Percentiles rank a stretch among this genome's conserved stretches.
phyloP scores from a whole-genome alignment of 1,284 basidiomycete species.

The Ustilago shanxiensis region DNA sequence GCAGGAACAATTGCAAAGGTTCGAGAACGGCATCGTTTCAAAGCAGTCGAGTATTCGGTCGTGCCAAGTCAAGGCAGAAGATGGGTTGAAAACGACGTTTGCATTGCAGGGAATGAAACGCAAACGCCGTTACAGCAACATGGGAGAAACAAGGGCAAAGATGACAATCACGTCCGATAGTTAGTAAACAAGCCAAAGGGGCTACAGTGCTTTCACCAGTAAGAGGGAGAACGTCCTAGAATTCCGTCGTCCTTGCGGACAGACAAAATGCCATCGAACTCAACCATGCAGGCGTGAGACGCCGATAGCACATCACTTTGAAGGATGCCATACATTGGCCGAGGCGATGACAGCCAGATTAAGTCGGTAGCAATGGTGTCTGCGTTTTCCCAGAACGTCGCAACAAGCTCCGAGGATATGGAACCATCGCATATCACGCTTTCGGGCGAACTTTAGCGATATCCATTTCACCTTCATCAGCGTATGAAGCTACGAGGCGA shows the following conservation, averaged over 20 bases:
- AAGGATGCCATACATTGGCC: background rate
- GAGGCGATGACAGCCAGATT: background rate
- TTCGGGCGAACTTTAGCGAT: background rate
- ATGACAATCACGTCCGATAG: slow-evolving; percentile 49
- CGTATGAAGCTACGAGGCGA: background rate
- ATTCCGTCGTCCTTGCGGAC: background rate
- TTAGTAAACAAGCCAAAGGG: slow-evolving; percentile 45
- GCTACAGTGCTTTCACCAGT: slow-evolving; percentile 3
- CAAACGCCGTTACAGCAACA: slow-evolving; percentile 49
- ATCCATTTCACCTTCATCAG: background rate
- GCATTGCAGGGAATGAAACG: slow-evolving; percentile 61
- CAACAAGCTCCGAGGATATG: no score
- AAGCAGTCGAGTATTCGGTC: slow-evolving; percentile 32
- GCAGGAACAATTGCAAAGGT: slow-evolving; percentile 12
- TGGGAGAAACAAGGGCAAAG: slow-evolving; percentile 17
- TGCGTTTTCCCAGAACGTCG: no score
- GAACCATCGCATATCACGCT: background rate
- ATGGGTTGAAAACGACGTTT: slow-evolving; percentile 52
- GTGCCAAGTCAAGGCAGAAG: slow-evolving; percentile 16
- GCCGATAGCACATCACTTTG: background rate
- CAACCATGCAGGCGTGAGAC: background rate
- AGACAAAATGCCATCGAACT: background rate
- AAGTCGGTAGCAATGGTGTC: no score
- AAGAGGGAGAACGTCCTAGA: background rate
- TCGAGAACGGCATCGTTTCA: slow-evolving; percentile 39